phyloP scores from a whole-genome alignment of 805 yeast species.

The Kodamaea lidongshanica region DNA sequence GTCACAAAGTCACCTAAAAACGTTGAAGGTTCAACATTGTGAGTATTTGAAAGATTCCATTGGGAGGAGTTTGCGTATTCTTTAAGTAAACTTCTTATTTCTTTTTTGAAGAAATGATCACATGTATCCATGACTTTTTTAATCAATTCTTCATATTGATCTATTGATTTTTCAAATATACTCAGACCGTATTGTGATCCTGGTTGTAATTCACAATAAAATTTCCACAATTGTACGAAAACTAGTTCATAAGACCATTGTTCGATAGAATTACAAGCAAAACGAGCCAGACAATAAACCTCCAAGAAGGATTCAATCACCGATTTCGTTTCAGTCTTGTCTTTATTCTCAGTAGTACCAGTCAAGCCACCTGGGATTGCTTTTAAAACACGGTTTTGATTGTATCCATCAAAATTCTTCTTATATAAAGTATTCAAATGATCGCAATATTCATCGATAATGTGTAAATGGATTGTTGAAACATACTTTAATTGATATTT shows the following conservation, averaged over 20 bases:
- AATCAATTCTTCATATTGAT: conserved; percentile 19
- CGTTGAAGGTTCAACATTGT: conserved; percentile 13
- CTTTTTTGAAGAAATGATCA: conserved; percentile 28
- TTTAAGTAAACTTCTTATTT: conserved; percentile 26
- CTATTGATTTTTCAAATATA: conserved; percentile 25
- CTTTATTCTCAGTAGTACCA: conserved; percentile 19
- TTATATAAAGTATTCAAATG: conserved; percentile 28
- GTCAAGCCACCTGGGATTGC: conserved; percentile 33
- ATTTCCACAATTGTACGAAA: conserved; percentile 36
- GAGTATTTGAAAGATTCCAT: conserved; percentile 22
- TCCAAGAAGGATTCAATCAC: conserved; percentile 26
- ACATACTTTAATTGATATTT: conserved; percentile 52
- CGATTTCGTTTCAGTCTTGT: conserved; percentile 9
- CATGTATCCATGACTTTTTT: conserved; percentile 16
- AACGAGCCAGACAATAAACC: conserved; percentile 31
- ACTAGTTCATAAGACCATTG: conserved; percentile 35
- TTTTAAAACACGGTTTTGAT: conserved; percentile 26
- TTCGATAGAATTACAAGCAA: conserved; percentile 23
- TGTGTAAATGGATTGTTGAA: conserved; percentile 49
- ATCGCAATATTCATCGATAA: conserved; percentile 48
- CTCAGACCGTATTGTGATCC: conserved; percentile 16
- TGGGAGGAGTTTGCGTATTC: conserved; percentile 31
- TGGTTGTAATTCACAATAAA: conserved; percentile 19
- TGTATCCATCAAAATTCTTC: conserved; percentile 35
- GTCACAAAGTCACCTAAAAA: conserved; percentile 19